phyloP scores from a whole-genome alignment of 306 rosid genomes.

The Acacia acuminata region DNA sequence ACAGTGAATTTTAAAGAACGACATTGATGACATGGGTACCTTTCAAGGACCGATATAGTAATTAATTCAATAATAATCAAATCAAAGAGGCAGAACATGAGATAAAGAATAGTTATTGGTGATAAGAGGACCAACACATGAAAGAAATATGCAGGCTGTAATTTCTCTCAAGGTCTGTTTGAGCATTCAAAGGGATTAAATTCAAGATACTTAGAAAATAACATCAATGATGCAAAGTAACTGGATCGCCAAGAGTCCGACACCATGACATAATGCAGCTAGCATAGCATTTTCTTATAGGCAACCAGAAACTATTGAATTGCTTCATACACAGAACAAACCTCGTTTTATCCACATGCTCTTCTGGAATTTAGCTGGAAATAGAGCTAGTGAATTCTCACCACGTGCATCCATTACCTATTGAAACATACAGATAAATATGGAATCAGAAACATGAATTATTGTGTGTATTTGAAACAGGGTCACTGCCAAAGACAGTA shows the following conservation, averaged over 20 bases:
- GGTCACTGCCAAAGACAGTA: background rate
- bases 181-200: background rate
- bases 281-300: background rate
- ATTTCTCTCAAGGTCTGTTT: background rate
- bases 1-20: background rate
- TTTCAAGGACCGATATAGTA: background rate
- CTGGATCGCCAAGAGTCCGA: background rate
- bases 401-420: constrained; percentile 89
- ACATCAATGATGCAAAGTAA: background rate
- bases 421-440: constrained; percentile 18
- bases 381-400: constrained; percentile 65
- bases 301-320: background rate
- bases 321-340: constrained; percentile 32
- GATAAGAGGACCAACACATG: background rate
- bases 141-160: background rate
- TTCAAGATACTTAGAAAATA: background rate
- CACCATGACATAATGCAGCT: background rate
- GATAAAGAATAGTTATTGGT: background rate
- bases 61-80: background rate
- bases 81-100: background rate
- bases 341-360: constrained; percentile 98
- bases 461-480: background rate
- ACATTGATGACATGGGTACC: background rate
- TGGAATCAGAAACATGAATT: constrained; percentile 6
- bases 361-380: constrained; percentile 90